Percentiles rank a stretch among this genome's conserved stretches.
Conservation (phyloP, 163 green algal species). For the Chloroidium sp. region DNA sequence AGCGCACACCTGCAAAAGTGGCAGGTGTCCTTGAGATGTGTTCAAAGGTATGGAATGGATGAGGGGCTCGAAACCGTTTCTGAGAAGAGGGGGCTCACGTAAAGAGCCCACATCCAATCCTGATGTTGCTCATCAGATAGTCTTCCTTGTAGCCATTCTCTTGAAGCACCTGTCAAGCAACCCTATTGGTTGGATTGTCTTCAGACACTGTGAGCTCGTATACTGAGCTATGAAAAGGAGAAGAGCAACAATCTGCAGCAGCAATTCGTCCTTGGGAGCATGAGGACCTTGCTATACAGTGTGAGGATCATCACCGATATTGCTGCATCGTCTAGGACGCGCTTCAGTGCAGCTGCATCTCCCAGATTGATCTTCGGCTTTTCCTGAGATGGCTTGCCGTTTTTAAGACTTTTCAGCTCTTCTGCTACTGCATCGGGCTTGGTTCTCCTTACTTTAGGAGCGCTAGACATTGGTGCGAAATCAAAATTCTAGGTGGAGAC, state of each 20-base stretch:
- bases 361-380: not conserved
- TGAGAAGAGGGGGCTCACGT: slow-evolving; percentile 16
- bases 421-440: not conserved
- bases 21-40: too few species aligned
- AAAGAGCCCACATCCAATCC: slow-evolving; percentile 37
- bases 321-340: slow-evolving; percentile 1
- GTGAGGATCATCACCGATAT: not conserved
- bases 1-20: slow-evolving; percentile 26
- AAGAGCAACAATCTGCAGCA: too few species aligned
- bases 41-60: too few species aligned
- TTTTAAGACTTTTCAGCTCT: not conserved
- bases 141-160: slow-evolving; percentile 31
- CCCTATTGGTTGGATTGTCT: too few species aligned
- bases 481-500: too few species aligned
- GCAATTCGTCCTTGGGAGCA: too few species aligned
- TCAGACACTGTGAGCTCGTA: too few species aligned
- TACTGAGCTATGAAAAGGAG: too few species aligned
- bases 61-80: not conserved
- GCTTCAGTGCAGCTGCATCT: slow-evolving; percentile 2
- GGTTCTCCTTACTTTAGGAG: not conserved
- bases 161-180: too few species aligned
- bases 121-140: slow-evolving; percentile 36
- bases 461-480: too few species aligned
- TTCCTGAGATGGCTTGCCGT: not conserved
- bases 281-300: not conserved